phyloP scores from a whole-genome alignment of 2,329 filamentous ascomycete genomes.

The Botrytis fragariae region DNA sequence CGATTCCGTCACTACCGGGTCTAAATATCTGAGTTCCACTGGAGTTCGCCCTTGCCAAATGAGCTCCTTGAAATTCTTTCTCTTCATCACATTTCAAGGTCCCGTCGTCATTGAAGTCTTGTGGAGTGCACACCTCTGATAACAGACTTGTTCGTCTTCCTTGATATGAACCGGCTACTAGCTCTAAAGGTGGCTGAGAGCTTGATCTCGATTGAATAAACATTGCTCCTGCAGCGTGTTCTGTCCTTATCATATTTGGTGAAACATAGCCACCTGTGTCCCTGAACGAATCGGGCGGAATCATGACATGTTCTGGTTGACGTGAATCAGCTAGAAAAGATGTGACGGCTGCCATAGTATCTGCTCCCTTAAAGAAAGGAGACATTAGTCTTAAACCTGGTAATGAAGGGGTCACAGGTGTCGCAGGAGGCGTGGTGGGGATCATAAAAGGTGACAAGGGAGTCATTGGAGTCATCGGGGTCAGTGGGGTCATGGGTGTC shows the following conservation, averaged over 20 bases:
- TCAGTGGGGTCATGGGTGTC: not conserved
- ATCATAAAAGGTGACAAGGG: not conserved
- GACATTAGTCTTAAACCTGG: not conserved
- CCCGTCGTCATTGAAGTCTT: slow-evolving; percentile 4
- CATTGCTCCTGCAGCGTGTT: slow-evolving; percentile 6
- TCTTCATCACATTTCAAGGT: not conserved
- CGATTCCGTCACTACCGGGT: slow-evolving; percentile 32
- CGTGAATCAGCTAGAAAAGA: not conserved
- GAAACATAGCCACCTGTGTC: slow-evolving; percentile 14
- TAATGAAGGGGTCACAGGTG: not conserved
- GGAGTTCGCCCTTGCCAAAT: slow-evolving; percentile 31
- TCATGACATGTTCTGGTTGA: slow-evolving; percentile 24
- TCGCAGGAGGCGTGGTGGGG: not conserved
- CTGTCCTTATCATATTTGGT: slow-evolving; percentile 14
- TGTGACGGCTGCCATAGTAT: not conserved
- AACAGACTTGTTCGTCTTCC: slow-evolving; percentile 1
- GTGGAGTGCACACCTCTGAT: slow-evolving; percentile 21
- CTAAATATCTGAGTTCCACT: slow-evolving; percentile 37
- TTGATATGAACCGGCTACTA: not conserved
- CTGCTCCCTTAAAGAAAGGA: not conserved
- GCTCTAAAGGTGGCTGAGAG: slow-evolving; percentile 3
- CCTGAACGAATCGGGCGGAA: not conserved
- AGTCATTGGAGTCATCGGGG: slow-evolving; percentile 18
- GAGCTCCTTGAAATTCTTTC: slow-evolving; percentile 1
- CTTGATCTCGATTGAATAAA: slow-evolving; percentile 14